Evolutionary conservation across 1,139 yeast genomes (phyloP).

Genomic region (Candida dubliniensis): DNA sequence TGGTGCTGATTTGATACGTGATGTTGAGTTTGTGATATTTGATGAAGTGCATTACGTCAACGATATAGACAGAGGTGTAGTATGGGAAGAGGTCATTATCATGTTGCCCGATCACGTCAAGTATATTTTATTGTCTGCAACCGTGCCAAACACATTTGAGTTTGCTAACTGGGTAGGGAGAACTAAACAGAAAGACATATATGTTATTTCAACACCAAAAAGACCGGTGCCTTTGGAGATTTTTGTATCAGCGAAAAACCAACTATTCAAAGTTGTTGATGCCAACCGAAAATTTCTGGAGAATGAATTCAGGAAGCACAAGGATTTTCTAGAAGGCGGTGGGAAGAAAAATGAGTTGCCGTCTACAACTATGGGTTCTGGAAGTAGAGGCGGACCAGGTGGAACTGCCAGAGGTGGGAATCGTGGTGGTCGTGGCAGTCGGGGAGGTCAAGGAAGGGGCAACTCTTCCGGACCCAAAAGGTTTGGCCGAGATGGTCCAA

Average conservation of each 20-base stretch:
- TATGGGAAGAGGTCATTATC: conserved; percentile 98
- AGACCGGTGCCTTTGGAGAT: conserved; percentile 95
- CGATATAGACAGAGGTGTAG: conserved; percentile 97
- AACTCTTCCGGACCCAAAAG: conserved; percentile 31
- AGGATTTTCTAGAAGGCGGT: conserved; percentile 43
- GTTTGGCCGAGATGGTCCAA: conserved; percentile 64
- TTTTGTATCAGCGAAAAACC: conserved; percentile 71
- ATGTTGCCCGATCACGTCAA: conserved; percentile 95
- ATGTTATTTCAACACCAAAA: conserved; percentile 92
- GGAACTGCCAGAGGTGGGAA: conserved; percentile 47
- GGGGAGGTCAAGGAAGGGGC: conserved; percentile 26
- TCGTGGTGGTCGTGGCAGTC: conserved; percentile 23
- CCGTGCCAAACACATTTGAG: conserved; percentile 96
- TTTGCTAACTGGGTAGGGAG: conserved; percentile 99
- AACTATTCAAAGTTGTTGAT: conserved; percentile 70
- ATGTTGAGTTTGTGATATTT: conserved; percentile 94
- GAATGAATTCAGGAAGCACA: conserved; percentile 62
- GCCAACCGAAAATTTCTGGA: conserved; percentile 69
- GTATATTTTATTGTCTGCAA: conserved; percentile 85
- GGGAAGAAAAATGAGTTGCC: conserved; percentile 32
- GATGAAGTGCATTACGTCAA: conserved; percentile 98
- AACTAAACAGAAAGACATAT: conserved; percentile 92
- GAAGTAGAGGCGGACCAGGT: conserved; percentile 47
- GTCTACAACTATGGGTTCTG: conserved; percentile 42
- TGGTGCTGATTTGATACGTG: conserved; percentile 95